Percentiles rank a stretch among this genome's conserved stretches.
Evolutionary conservation across 208 protist genomes (phyloP).

Genomic region (Crithidia brevicula): DNA sequence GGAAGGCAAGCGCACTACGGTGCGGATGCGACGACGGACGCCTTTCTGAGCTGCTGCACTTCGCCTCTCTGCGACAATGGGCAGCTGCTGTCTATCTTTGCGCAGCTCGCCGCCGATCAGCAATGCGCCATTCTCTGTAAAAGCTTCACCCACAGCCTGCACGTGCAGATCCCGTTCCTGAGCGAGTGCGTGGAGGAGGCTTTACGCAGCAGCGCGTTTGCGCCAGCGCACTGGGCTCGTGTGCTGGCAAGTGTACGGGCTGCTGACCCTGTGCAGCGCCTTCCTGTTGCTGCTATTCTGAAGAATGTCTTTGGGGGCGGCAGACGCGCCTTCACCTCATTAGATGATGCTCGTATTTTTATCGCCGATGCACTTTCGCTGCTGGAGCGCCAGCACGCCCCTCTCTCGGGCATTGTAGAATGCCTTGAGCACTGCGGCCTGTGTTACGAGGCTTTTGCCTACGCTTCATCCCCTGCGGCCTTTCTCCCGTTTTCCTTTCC

Average conservation of each 20-base stretch:
- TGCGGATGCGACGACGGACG: constrained; percentile 16
- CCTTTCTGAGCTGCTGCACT: constrained; percentile 31
- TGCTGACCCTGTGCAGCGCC: neutral
- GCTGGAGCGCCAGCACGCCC: constrained; percentile 10
- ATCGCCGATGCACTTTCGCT: neutral
- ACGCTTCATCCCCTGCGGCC: constrained; percentile 11
- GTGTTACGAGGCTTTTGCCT: constrained; percentile 27
- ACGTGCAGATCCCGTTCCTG: neutral
- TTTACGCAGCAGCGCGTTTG: constrained; percentile 3
- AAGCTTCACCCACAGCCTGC: neutral
- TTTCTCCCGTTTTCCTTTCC: constrained; percentile 2
- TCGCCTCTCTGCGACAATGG: constrained; percentile 16
- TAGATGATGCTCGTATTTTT: constrained; percentile 20
- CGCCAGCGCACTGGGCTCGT: constrained; percentile 14
- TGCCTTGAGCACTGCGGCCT: constrained; percentile 21
- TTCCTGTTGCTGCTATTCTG: constrained; percentile 12
- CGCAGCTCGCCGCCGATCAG: constrained; percentile 24
- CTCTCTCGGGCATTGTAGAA: neutral
- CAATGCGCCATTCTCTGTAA: constrained; percentile 15
- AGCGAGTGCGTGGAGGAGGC: neutral
- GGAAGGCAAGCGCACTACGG: no score
- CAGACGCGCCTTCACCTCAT: neutral
- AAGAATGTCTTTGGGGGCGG: constrained; percentile 8
- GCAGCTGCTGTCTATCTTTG: constrained; percentile 13
- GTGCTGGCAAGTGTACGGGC: neutral